phyloP scores from a whole-genome alignment of 2,329 filamentous ascomycete species.

The Trichophyton simii region DNA sequence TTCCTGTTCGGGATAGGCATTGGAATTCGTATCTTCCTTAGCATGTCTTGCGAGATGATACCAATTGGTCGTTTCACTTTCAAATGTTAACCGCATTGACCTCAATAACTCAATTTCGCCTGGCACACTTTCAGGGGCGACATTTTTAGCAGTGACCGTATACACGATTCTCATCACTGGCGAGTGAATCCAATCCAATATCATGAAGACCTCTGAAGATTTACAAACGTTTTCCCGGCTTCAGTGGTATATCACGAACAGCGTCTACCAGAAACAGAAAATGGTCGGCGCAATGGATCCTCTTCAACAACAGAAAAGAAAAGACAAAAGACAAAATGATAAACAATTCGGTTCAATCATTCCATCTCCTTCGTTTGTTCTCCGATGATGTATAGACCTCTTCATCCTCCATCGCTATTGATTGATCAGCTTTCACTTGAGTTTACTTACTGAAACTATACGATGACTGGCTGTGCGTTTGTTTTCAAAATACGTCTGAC shows the following conservation, averaged over 20 bases:
- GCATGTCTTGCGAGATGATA: too few relatives aligned
- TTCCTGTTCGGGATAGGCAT: constrained; percentile 8
- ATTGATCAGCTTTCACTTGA: neutral
- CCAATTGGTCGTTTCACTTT: neutral
- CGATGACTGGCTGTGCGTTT: neutral
- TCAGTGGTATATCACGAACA: neutral
- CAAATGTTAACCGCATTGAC: neutral
- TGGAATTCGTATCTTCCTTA: neutral
- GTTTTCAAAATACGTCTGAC: neutral
- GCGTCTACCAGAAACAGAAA: neutral
- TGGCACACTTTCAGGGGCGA: neutral
- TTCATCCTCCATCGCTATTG: neutral
- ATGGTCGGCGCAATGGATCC: neutral
- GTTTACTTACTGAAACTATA: neutral
- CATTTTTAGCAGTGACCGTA: too few relatives aligned
- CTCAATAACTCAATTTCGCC: neutral
- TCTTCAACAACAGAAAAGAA: neutral
- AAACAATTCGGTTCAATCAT: neutral
- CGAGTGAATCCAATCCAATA: too few relatives aligned
- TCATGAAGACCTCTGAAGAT: too few relatives aligned
- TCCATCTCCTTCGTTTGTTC: neutral
- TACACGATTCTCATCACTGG: too few relatives aligned
- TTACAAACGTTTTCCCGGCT: too few relatives aligned
- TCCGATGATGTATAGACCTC: neutral
- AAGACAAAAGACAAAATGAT: neutral